phyloP scores from a whole-genome alignment of 2,329 filamentous ascomycete genomes.

The Fusarium protoensiforme region DNA sequence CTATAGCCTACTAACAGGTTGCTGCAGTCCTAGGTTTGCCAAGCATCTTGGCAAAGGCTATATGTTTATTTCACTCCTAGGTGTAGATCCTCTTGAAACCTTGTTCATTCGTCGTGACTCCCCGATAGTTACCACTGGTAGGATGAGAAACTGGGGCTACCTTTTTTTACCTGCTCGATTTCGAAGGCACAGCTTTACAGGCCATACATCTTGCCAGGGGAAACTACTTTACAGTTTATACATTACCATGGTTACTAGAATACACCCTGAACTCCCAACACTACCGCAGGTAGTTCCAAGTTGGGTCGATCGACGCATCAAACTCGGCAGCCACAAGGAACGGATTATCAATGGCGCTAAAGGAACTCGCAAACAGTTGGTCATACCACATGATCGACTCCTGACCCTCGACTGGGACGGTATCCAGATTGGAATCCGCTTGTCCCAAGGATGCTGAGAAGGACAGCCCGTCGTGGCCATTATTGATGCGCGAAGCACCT shows the following conservation, averaged over 20 bases:
- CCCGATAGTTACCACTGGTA: background rate
- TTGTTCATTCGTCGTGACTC: background rate
- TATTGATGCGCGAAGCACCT: background rate
- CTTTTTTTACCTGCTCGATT: background rate
- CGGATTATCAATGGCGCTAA: constrained; percentile 48
- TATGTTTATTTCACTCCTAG: background rate
- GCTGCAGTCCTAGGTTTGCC: background rate
- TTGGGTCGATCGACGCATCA: constrained; percentile 47
- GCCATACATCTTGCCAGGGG: background rate
- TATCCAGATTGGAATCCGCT: constrained; percentile 3
- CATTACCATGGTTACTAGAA: background rate
- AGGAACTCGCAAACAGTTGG: constrained; percentile 48
- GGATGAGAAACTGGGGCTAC: too few species aligned
- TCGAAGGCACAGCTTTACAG: background rate
- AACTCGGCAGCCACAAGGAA: constrained; percentile 48
- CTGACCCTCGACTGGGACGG: constrained; percentile 42
- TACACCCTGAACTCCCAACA: background rate
- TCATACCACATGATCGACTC: constrained; percentile 51
- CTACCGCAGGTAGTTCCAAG: constrained; percentile 44
- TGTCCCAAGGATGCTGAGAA: background rate
- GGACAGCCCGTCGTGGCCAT: background rate
- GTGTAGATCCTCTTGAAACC: background rate
- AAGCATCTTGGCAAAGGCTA: background rate
- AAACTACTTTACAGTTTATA: background rate
- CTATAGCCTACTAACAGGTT: background rate